Base-by-base conservation (phyloP, 2,329 filamentous ascomycete species). In the Dothideomycetes sp. region DNA sequence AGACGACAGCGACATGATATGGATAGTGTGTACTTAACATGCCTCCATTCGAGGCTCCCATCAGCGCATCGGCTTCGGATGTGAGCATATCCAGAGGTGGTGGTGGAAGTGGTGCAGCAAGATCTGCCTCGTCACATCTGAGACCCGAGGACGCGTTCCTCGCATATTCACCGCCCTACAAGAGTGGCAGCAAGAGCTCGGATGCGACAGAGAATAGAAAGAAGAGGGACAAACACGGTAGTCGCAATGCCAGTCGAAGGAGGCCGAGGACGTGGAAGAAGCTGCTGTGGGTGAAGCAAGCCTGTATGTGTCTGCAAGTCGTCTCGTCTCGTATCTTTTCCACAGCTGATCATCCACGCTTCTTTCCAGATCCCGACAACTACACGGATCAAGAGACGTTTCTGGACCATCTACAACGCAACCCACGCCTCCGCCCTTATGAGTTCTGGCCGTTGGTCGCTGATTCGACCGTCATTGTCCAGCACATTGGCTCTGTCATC, bases 361-460 rank as follows among this genome's bases (percentile, higher is more conserved):
- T n/a, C n/a, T n/a, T 33, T 45, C 29, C 51, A 88, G 85, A 93
- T 58, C 88, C 91, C n/a, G 91, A 98, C 62, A 98, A 98, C 62
- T 96, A 96, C 60, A 96, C 91, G 28, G 91, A 98, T 59, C 87
- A 91, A 58, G 84, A 85, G 45, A 96, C 91, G 1, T 98, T 98
- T 54, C 80, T 98, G 50, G 89, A 95, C 57, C 87, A 94, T 53
- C 76, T 98, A 13, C 89, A 98, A 62, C 78, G 88, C 33, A 98
- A 98, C 60, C 89, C 89, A 4, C 80, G 88, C 28, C 74, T 96
- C 38, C 82, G 91, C 50, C 89, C 89, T 0, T 98, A 98, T 62
- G 88, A 96, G 56, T 98, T 98, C 63, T 98, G 91, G 89, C 86
- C 88, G 7, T 72, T 98, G 23, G 87, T 96, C 36, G 84, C 86